phyloP scores from a whole-genome alignment of 2,329 filamentous ascomycete genomes.

The Colletotrichum tabaci region DNA sequence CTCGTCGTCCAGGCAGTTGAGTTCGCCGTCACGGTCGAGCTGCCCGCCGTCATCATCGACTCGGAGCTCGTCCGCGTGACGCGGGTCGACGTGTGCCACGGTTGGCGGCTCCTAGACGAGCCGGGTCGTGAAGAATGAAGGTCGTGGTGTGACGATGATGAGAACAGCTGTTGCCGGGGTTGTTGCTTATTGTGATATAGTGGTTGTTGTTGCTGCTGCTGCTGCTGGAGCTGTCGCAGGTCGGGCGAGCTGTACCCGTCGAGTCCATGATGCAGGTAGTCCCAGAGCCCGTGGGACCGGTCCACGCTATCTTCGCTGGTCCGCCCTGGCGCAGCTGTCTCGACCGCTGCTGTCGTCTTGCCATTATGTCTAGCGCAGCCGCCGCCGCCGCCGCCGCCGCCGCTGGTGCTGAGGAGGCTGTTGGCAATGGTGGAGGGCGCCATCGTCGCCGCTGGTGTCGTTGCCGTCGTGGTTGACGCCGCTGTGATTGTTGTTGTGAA shows the following conservation, averaged over 20 bases:
- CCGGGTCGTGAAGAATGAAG: constrained; percentile 23
- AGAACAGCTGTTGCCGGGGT: constrained; percentile 1
- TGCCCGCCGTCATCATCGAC: not conserved
- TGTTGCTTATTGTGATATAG: not conserved
- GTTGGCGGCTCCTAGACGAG: constrained; percentile 32
- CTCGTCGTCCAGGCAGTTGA: constrained; percentile 12
- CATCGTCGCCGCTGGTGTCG: constrained; percentile 31
- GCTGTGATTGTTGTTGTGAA: constrained; percentile 6
- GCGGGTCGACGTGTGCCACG: not conserved
- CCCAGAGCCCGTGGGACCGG: constrained; percentile 33
- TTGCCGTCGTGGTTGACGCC: constrained; percentile 8
- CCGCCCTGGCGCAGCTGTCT: constrained; percentile 14
- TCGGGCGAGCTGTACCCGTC: constrained; percentile 39
- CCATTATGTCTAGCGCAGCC: constrained; percentile 19
- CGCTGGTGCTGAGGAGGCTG: constrained; percentile 4
- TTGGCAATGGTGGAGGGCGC: constrained; percentile 30
- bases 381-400: constrained; percentile 24
- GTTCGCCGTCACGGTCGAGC: not conserved
- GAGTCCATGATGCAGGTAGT: constrained; percentile 40
- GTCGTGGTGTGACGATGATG: constrained; percentile 29
- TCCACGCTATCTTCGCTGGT: constrained; percentile 37
- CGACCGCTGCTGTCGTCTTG: constrained; percentile 18
- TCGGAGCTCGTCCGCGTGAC: constrained; percentile 23
- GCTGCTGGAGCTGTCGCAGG: constrained; percentile 24
- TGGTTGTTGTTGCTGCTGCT: constrained; percentile 10